phyloP scores from a whole-genome alignment of 2,329 filamentous ascomycete species.

The Bipolaris zeicola region DNA sequence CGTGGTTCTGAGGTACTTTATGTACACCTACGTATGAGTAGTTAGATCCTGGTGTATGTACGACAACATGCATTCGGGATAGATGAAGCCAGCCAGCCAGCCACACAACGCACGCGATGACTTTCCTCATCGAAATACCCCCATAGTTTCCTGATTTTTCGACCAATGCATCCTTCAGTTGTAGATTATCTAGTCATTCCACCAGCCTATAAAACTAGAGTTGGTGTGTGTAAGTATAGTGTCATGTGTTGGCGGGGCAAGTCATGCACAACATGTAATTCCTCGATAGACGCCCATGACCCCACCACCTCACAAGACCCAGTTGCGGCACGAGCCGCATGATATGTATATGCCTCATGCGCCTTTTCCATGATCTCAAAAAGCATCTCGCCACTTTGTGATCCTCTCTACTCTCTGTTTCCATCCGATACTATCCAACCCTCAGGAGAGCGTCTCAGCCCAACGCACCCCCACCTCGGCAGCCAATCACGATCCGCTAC shows the following conservation, averaged over 20 bases:
- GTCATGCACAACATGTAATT: conserved; percentile 1
- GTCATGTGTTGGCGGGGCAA: conserved; percentile 6
- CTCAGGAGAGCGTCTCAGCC: conserved; percentile 38
- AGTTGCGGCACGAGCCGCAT: conserved; percentile 26
- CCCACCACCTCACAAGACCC: conserved; percentile 13
- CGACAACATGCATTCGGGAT: background rate
- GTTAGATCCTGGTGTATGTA: background rate
- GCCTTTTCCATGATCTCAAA: conserved; percentile 13
- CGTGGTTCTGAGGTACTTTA: background rate
- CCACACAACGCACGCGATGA: background rate
- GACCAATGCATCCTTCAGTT: too few relatives aligned
- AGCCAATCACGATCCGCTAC: conserved; percentile 45
- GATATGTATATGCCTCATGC: conserved; percentile 8
- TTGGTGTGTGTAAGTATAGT: background rate
- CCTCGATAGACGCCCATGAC: conserved; percentile 6
- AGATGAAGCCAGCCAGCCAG: background rate
- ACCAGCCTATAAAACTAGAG: background rate
- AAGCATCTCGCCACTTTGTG: conserved; percentile 32
- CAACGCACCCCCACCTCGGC: conserved; percentile 29
- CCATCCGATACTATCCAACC: conserved; percentile 33
- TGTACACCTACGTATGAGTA: too few relatives aligned
- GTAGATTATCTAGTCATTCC: too few relatives aligned
- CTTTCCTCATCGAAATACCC: background rate
- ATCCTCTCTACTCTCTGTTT: conserved; percentile 13
- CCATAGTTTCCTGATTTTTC: background rate